Conservation (phyloP, 2,329 filamentous ascomycete species). For the Leptoxyphium fumago region DNA sequence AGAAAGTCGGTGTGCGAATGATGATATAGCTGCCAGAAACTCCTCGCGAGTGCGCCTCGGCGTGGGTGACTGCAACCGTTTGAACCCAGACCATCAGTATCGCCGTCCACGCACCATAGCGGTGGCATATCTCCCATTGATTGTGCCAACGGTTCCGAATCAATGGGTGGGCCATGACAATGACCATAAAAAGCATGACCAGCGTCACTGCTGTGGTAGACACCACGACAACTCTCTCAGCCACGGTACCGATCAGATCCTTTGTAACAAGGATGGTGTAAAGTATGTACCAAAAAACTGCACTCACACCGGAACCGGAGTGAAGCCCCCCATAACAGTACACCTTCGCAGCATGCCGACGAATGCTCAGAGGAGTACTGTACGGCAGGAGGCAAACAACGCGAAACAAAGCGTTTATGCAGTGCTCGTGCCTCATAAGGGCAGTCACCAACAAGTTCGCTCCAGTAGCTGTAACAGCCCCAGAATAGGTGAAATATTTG, state of each 20-base stretch:
- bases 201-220: constrained; percentile 14
- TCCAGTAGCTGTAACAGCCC: constrained; percentile 20
- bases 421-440: constrained; percentile 25
- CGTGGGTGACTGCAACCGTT: constrained; percentile 38
- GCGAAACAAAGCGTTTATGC: constrained; percentile 25
- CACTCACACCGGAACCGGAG: constrained; percentile 22
- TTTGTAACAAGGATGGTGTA: constrained; percentile 21
- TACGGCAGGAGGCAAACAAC: constrained; percentile 19
- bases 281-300: constrained; percentile 29
- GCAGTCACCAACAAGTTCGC: constrained; percentile 21
- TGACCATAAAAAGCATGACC: constrained; percentile 42
- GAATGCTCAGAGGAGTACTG: constrained; percentile 20
- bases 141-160: constrained; percentile 52
- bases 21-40: constrained; percentile 24
- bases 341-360: constrained; percentile 23
- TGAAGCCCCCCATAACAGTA: constrained; percentile 29
- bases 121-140: constrained; percentile 55
- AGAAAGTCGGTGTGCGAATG: constrained; percentile 40
- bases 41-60: constrained; percentile 12
- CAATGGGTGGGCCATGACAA: constrained; percentile 47
- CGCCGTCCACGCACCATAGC: constrained; percentile 57
- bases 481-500: constrained; percentile 9
- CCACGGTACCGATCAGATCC: neutral
- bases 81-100: constrained; percentile 52
- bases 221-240: constrained; percentile 38